phyloP scores from a whole-genome alignment of 176 grass and related monocot genomes.

The Triticum urartu region DNA sequence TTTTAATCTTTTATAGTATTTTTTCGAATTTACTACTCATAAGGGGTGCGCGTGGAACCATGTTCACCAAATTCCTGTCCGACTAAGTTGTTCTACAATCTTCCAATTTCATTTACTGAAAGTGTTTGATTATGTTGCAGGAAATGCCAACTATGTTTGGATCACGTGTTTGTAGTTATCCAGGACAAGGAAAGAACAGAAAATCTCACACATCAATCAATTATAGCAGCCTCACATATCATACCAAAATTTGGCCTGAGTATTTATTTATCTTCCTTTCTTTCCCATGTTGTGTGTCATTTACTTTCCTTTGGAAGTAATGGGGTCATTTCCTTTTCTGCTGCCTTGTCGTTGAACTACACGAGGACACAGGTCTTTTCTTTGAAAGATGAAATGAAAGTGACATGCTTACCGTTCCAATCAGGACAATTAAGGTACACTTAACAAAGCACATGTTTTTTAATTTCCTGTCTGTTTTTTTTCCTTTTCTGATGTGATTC shows the following conservation, averaged over 20 bases:
- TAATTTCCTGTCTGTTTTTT: not conserved
- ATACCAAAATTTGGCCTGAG: not conserved
- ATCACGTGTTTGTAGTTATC: not conserved
- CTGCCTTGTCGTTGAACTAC: slow-evolving; percentile 18
- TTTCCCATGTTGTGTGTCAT: not conserved
- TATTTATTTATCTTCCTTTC: not conserved
- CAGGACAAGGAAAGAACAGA: not conserved
- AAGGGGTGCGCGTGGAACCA: no score
- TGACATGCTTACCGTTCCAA: slow-evolving; percentile 23
- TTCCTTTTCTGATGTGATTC: slow-evolving; percentile 22
- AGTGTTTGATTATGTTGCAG: slow-evolving; percentile 9
- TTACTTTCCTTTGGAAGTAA: slow-evolving; percentile 7
- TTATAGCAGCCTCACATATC: not conserved
- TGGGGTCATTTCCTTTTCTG: not conserved
- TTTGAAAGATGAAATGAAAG: slow-evolving; percentile 32
- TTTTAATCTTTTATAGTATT: no score
- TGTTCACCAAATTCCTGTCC: no score
- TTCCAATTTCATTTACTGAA: not conserved
- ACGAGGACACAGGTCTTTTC: slow-evolving; percentile 25
- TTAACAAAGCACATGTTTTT: slow-evolving; percentile 26
- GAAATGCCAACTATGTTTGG: not conserved
- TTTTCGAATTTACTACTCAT: no score
- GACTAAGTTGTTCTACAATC: not conserved
- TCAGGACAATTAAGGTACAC: slow-evolving; percentile 17
- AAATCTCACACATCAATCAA: not conserved